phyloP scores from a whole-genome alignment of 2,329 filamentous ascomycete species.

The Xylariaceae sp. region DNA sequence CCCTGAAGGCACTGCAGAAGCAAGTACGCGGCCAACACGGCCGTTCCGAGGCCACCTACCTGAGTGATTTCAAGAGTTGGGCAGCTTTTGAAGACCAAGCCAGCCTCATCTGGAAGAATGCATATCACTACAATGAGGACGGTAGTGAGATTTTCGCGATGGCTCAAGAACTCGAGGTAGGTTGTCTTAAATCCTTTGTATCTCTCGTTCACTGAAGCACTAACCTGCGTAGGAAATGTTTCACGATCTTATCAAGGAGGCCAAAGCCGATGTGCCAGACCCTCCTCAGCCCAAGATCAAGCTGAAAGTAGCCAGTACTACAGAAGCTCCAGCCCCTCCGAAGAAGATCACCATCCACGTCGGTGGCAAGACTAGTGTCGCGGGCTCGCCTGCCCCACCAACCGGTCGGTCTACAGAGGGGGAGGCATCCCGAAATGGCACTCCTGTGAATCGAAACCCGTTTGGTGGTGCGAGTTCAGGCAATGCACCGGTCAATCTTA shows the following conservation, averaged over 20 bases:
- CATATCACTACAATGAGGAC: slow-evolving; percentile 86
- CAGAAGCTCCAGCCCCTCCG: slow-evolving; percentile 41
- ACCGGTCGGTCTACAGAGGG: slow-evolving; percentile 35
- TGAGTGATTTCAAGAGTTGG: slow-evolving; percentile 76
- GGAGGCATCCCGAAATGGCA: slow-evolving; percentile 29
- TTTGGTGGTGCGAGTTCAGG: slow-evolving; percentile 25
- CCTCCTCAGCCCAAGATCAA: slow-evolving; percentile 75
- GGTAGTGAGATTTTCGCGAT: slow-evolving; percentile 78
- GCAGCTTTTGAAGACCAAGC: slow-evolving; percentile 74
- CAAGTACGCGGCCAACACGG: slow-evolving; percentile 69
- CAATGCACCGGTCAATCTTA: slow-evolving; percentile 24
- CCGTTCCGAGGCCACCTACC: slow-evolving; percentile 58
- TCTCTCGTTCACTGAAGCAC: slow-evolving; percentile 12
- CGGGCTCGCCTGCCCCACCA: slow-evolving; percentile 47
- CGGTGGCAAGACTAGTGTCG: slow-evolving; percentile 53
- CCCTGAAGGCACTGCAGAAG: slow-evolving; percentile 73
- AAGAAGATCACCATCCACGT: slow-evolving; percentile 72
- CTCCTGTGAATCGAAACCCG: slow-evolving; percentile 25
- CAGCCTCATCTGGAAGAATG: slow-evolving; percentile 81
- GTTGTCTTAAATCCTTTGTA: slow-evolving; percentile 8
- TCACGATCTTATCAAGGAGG: slow-evolving; percentile 62
- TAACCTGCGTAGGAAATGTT: slow-evolving; percentile 58
- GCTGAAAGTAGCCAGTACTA: slow-evolving; percentile 60
- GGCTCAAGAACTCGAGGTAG: slow-evolving; percentile 74
- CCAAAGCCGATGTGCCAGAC: slow-evolving; percentile 68